phyloP scores from a whole-genome alignment of 202 grass and related monocot species.

The Carex arenaria region DNA sequence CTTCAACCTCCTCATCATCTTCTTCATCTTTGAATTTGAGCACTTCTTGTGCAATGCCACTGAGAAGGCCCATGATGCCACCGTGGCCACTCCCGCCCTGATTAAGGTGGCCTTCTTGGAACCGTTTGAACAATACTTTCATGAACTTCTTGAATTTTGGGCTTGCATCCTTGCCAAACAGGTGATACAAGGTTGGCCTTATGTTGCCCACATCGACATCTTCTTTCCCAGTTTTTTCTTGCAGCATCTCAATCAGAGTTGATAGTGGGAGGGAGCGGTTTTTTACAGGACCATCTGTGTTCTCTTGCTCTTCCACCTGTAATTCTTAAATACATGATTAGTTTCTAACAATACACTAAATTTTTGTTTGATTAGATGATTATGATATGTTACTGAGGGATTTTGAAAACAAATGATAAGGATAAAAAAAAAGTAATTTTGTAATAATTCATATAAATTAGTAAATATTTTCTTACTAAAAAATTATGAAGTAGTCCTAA shows the following conservation, averaged over 20 bases:
- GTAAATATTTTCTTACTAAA: too few species aligned
- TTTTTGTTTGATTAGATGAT: too few species aligned
- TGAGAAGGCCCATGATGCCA: conserved; percentile 60
- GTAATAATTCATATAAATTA: too few species aligned
- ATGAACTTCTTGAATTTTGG: conserved; percentile 99
- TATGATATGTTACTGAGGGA: too few species aligned
- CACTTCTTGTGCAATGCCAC: conserved; percentile 52
- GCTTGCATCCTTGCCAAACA: conserved; percentile 78
- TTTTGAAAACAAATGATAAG: too few species aligned
- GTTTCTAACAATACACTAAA: too few species aligned
- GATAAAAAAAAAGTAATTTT: too few species aligned
- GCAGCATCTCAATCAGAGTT: conserved; percentile 85
- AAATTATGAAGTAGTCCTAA: too few species aligned
- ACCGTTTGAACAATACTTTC: conserved; percentile 73
- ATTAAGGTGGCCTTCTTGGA: conserved; percentile 37
- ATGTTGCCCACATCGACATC: conserved; percentile 88
- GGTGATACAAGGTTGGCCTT: conserved; percentile 54
- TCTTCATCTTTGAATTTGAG: conserved; percentile 73
- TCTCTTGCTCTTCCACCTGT: conserved; percentile 19
- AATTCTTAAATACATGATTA: neutral
- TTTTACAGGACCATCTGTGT: conserved; percentile 28
- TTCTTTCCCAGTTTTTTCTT: conserved; percentile 88
- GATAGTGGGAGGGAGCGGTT: conserved; percentile 61
- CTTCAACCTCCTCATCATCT: conserved; percentile 45
- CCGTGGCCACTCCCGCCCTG: conserved; percentile 32